Evolutionary conservation across 75 land plant species (phyloP).

Genomic region (Cupressus sempervirens): DNA sequence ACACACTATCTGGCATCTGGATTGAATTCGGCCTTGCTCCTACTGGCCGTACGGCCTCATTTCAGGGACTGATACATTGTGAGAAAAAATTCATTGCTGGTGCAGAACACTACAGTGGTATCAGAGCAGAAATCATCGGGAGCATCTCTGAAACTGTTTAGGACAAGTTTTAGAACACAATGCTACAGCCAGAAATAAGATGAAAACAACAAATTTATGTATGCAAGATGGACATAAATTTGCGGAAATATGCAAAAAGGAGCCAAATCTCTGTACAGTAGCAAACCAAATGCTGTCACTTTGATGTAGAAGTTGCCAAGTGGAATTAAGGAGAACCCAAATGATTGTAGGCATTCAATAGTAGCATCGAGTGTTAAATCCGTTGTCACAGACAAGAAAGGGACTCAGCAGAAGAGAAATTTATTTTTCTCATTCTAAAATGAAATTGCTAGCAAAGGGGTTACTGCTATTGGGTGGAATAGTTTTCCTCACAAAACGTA

Average conservation of each 20-base stretch:
- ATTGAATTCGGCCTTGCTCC: no score
- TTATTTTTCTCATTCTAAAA: conserved; percentile 27
- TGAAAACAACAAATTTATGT: no score
- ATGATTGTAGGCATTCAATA: neutral
- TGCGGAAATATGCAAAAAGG: conserved; percentile 54
- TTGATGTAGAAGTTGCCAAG: conserved; percentile 33
- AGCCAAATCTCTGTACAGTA: conserved; percentile 1
- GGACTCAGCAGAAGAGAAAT: conserved; percentile 1
- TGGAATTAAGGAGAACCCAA: neutral
- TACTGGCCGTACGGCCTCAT: no score
- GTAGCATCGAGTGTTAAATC: neutral
- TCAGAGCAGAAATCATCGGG: no score
- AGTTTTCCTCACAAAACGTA: no score
- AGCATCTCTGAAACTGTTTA: no score
- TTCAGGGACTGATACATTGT: no score
- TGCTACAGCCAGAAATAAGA: no score
- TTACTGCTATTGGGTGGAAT: conserved; percentile 71
- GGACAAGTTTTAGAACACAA: no score
- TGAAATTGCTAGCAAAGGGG: conserved; percentile 54
- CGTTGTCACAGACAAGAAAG: conserved; percentile 2
- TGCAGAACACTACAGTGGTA: no score
- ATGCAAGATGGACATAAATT: conserved; percentile 69
- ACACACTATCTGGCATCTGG: no score
- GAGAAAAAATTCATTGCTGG: no score
- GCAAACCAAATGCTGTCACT: conserved; percentile 30